Evolutionary conservation across 2,329 filamentous ascomycete species (phyloP), one percentile per base, ranked within the genome.

Genomic region (Botrytis fragariae): DNA sequence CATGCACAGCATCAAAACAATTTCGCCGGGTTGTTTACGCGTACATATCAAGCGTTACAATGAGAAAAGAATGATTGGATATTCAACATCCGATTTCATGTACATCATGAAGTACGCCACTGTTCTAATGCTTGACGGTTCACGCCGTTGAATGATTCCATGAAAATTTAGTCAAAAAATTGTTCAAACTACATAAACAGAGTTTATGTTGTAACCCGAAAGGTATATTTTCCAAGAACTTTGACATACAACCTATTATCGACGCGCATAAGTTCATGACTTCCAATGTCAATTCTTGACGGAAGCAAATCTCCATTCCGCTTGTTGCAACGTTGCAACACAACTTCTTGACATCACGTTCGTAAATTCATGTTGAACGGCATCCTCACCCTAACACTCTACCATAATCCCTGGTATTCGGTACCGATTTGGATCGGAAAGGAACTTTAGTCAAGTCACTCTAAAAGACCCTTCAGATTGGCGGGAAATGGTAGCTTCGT

Each of bases 401-500:
- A 54, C n/a, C 42, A 51, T n/a, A 29, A 16, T 51, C 63, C 63
- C 63, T 51, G 63, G 63, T 18, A 67, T 39, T 67, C 32, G 44
- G 63, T 51, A 67, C 44, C 44, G 61, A 42, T 61, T 39, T 39
- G 22, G 32, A 35, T 61, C 59, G 29, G 54, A 61, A 61, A 61
- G 59, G 32, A 61, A 61, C 22, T 37, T 61, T 42, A 20, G 42
- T 65, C 44, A 48, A 65, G 62, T 65, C 29, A 48, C 63, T 65
- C 29, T 37, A 16, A 63, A 51, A 65, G 63, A 65, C 44, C 44
- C 63, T 51, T 65, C 32, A 65, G 63, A 65, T 65, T 65, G 44
- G 29, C 32, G 63, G 44, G 29, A 8, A 7, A 18, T 42, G 29
- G 12, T 16, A 37, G 22, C 18, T 44, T 44, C 16, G 61, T 44